Evolutionary conservation across 257 asterid species (phyloP).

Genomic region (Jasminum sambac): DNA sequence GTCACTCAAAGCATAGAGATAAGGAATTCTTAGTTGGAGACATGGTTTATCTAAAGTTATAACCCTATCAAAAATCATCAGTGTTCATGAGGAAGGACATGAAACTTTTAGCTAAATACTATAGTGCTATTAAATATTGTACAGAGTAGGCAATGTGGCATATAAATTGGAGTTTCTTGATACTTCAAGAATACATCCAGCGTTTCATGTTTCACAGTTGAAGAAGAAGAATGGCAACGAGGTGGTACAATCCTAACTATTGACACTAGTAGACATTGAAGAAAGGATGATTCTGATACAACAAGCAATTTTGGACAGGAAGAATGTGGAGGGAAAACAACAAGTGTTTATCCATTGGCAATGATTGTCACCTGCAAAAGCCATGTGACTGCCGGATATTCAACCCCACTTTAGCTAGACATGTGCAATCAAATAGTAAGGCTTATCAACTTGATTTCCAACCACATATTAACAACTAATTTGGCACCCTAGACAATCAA

Average conservation of each 20-base stretch:
- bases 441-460: not conserved
- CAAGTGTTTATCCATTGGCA: not conserved
- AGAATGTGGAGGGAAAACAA: not conserved
- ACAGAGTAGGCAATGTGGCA: not conserved
- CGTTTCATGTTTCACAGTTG: not conserved
- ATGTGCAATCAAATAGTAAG: constrained; percentile 1
- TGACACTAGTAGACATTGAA: not conserved
- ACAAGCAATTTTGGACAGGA: not conserved
- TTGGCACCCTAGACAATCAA: not conserved
- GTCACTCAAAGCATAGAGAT: not conserved
- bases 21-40: not conserved
- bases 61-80: not conserved
- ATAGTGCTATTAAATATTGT: not conserved
- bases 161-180: not conserved
- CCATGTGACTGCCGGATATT: constrained; percentile 1
- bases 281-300: not conserved
- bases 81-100: not conserved
- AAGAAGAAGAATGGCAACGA: not conserved
- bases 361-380: not conserved
- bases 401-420: not conserved
- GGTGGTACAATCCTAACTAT: not conserved
- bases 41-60: not conserved
- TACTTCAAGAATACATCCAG: not conserved
- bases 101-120: not conserved
- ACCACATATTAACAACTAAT: not conserved